These are phyloP conservation scores for Penicillium herquei DNA, from an alignment of 495 filamentous ascomycete genomes.

Conservation along the genomic window DNA sequence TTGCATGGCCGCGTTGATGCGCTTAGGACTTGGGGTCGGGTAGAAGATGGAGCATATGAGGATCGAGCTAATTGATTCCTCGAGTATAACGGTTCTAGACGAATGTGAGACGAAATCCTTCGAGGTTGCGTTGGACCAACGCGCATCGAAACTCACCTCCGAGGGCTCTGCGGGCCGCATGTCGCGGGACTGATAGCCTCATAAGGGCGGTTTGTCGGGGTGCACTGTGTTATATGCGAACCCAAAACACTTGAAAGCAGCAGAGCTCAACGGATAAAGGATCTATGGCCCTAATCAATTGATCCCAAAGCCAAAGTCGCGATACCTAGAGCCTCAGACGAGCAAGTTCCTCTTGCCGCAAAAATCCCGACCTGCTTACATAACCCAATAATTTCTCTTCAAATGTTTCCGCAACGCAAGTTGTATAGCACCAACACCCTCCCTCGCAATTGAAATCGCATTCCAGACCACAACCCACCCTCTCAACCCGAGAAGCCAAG, in stretches of 20 bases:
- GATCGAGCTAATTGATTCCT: background rate
- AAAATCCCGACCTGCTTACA: constrained; percentile 23
- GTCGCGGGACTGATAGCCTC: constrained; percentile 32
- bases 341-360: constrained; percentile 12
- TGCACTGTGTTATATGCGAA: constrained; percentile 1
- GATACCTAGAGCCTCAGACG: constrained; percentile 6
- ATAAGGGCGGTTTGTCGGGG: constrained; percentile 23
- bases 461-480: background rate
- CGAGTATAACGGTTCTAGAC: background rate
- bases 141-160: constrained; percentile 20
- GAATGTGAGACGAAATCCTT: background rate
- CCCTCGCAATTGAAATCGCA: constrained; percentile 9
- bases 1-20: constrained; percentile 1
- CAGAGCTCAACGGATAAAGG: no score
- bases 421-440: constrained; percentile 21
- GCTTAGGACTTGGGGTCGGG: background rate
- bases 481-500: background rate
- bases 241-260: no score
- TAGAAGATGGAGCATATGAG: background rate
- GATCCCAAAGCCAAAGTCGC: constrained; percentile 10
- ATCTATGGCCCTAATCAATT: background rate
- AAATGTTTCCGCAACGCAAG: constrained; percentile 6
- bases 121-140: background rate
- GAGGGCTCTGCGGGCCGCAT: constrained; percentile 23
- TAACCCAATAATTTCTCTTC: constrained; percentile 33